phyloP scores from a whole-genome alignment of 1,284 basidiomycete genomes.

The Puccinia coronata region DNA sequence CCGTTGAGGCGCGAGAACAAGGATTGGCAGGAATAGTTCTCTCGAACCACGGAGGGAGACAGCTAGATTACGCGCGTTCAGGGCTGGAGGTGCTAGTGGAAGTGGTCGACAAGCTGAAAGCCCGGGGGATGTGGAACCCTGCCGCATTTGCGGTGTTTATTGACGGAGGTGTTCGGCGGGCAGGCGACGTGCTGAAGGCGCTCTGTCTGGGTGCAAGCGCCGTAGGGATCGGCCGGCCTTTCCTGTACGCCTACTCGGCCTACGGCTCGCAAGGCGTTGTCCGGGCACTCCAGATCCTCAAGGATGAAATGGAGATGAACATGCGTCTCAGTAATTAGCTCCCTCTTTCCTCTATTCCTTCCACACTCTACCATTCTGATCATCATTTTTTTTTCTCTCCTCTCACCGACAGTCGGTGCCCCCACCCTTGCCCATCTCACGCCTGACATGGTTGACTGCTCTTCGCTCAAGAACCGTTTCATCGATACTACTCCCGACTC shows the following conservation, averaged over 20 bases:
- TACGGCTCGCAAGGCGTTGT: constrained; percentile 74
- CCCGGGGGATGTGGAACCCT: constrained; percentile 65
- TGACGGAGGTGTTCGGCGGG: constrained; percentile 81
- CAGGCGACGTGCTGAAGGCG: constrained; percentile 84
- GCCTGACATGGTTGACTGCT: constrained; percentile 79
- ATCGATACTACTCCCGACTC: too few species aligned
- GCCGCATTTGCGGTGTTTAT: constrained; percentile 81
- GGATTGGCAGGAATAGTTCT: constrained; percentile 77
- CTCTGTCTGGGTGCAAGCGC: constrained; percentile 84
- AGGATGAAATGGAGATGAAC: constrained; percentile 84
- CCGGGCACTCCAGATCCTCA: constrained; percentile 60
- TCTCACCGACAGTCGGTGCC: constrained; percentile 77
- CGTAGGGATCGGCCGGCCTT: constrained; percentile 76
- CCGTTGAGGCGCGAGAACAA: constrained; percentile 79
- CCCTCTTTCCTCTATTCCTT: neutral
- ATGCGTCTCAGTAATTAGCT: constrained; percentile 42
- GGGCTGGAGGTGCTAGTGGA: constrained; percentile 87
- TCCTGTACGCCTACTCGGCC: constrained; percentile 77
- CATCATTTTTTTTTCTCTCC: constrained; percentile 63
- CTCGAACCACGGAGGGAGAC: constrained; percentile 76
- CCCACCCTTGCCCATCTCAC: constrained; percentile 73
- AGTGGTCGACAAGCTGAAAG: constrained; percentile 73
- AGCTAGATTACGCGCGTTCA: constrained; percentile 86
- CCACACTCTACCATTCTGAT: too few species aligned
- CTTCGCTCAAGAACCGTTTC: constrained; percentile 23